A percentile compares a stretch with the other conserved stretches of the same genome.
phyloP scores from a whole-genome alignment of 768 basidiomycete species.

The Hericium rajendrae region DNA sequence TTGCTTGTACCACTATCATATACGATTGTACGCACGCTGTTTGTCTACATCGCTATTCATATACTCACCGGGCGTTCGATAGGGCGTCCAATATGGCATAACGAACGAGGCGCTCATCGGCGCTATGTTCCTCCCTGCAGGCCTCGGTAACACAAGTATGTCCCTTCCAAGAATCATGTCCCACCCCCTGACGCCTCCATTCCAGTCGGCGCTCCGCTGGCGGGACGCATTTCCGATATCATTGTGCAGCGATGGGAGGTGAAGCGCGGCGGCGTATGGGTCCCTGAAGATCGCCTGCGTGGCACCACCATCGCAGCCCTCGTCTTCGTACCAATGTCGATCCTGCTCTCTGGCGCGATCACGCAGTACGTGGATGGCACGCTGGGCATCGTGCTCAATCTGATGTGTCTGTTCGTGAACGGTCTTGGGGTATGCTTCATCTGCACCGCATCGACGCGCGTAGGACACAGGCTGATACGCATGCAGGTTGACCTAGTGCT shows the following conservation, averaged over 20 bases:
- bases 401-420: constrained; percentile 52
- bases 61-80: neutral
- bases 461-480: neutral
- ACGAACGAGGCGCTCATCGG: constrained; percentile 49
- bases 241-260: constrained; percentile 39
- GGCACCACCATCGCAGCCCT: constrained; percentile 37
- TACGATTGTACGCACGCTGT: constrained; percentile 41
- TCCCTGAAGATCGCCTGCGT: constrained; percentile 60
- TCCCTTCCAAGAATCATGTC: constrained; percentile 1
- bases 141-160: constrained; percentile 50
- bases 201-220: constrained; percentile 49
- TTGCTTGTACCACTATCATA: constrained; percentile 55
- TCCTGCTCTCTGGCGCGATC: constrained; percentile 39
- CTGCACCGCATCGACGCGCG: neutral
- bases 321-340: constrained; percentile 43
- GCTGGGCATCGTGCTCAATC: constrained; percentile 38
- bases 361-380: constrained; percentile 40
- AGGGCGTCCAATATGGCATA: constrained; percentile 52
- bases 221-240: constrained; percentile 52
- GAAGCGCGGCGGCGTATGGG: constrained; percentile 45
- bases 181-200: neutral
- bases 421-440: constrained; percentile 45
- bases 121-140: constrained; percentile 48
- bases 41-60: too few species aligned
- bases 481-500: constrained; percentile 48